Base-by-base conservation (phyloP, 2,329 filamentous ascomycete genomes). In the Mycosphaerella sp. region DNA sequence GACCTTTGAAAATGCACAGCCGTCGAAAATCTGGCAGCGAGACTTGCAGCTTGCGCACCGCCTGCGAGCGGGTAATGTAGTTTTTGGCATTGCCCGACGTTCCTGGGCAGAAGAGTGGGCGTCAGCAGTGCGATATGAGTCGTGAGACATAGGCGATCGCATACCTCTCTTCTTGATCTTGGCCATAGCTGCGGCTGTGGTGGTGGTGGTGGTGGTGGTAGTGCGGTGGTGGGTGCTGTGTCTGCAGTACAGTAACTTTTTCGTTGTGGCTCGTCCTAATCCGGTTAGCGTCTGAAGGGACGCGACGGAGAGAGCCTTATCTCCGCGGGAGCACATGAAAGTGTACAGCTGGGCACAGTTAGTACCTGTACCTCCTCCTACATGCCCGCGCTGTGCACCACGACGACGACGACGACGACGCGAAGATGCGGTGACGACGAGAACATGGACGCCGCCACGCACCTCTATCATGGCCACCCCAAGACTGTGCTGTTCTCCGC, bases 1-100 rank as follows among this genome's bases (percentile, higher is more conserved):
- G 25, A 78, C 80, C 93, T 78, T 97, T 97, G 85, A 95, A 98
- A 71, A 98, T 98, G 76, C 93, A 98, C 69, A 98, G 80, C 75
- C 95, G 86, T 74, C 93, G 85, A 75, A 98, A 98, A 74, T 98
- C 93, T 61, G 90, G 89, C 50, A 98, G 82, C 66, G 87, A 95
- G 72, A 98, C 87, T 74, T 98, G 93, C 57, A 98, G 84, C 76
- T 97, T 98, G 72, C 90, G 89, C 64, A 98, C 89, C 41, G 93
- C 93, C 76, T 96, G 89, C 37, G 91, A 96, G 71, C 93, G 82
- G 52, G 93, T 98, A 64, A 98, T 89, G 77, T 91, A 98, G 80
- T 98, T 98, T 76, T 93, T 95, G 75, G 90, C 89, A 71, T 89
- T 86, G 71, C 93, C 93, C 69, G 90, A 79, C 70, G 87, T 83